A percentile compares a stretch with the other conserved stretches of the same genome.
These are phyloP conservation scores for Cytospora leucostoma DNA, from an alignment of 2,329 filamentous ascomycete species.

Conservation along the genomic window DNA sequence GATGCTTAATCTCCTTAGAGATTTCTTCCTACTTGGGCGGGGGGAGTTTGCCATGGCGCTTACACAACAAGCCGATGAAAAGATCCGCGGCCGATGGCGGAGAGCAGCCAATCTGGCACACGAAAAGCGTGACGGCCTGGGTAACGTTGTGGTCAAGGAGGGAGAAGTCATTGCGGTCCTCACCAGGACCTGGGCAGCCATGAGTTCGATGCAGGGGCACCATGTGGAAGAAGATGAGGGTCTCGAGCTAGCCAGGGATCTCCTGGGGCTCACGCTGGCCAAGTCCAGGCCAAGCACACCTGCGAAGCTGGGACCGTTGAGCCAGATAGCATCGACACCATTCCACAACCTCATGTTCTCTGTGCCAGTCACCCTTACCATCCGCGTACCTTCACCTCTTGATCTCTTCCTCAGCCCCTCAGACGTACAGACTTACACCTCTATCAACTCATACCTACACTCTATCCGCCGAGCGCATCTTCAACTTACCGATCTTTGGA, in stretches of 20 bases:
- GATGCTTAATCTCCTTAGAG: slow-evolving; percentile 73
- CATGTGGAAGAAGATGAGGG: slow-evolving; percentile 78
- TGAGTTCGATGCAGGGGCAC: slow-evolving; percentile 72
- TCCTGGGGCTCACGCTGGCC: slow-evolving; percentile 67
- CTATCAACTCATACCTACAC: slow-evolving; percentile 84
- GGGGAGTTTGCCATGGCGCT: slow-evolving; percentile 91
- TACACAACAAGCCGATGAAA: slow-evolving; percentile 81
- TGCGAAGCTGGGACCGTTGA: slow-evolving; percentile 40
- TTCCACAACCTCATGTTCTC: slow-evolving; percentile 86
- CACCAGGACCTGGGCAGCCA: slow-evolving; percentile 73
- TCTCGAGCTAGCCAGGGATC: slow-evolving; percentile 77
- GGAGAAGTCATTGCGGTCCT: slow-evolving; percentile 80
- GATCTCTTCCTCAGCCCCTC: slow-evolving; percentile 81
- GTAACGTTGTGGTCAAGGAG: slow-evolving; percentile 75
- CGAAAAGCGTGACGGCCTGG: slow-evolving; percentile 60
- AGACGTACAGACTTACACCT: slow-evolving; percentile 78
- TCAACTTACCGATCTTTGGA: slow-evolving; percentile 83
- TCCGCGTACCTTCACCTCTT: slow-evolving; percentile 75
- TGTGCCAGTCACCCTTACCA: slow-evolving; percentile 67
- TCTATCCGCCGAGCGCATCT: slow-evolving; percentile 85
- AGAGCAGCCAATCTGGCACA: slow-evolving; percentile 60
- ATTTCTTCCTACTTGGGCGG: slow-evolving; percentile 83
- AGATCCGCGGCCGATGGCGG: slow-evolving; percentile 72
- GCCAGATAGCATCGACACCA: slow-evolving; percentile 51
- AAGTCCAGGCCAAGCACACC: slow-evolving; percentile 48